These are phyloP conservation scores for Dipodascopsis uninucleata DNA, from an alignment of 805 yeast species.

Conservation along the genomic window DNA sequence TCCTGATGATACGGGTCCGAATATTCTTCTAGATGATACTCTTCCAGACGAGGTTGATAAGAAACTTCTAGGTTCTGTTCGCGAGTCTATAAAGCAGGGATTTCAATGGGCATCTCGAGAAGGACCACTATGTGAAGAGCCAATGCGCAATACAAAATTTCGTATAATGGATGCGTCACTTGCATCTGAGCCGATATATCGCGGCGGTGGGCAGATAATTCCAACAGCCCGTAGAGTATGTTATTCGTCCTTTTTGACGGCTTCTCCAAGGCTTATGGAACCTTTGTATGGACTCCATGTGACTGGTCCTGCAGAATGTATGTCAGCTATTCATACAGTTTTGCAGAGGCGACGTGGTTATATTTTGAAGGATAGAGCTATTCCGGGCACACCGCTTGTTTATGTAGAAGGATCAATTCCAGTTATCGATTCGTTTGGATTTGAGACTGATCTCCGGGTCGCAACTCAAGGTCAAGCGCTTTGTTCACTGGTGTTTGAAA, in stretches of 20 bases:
- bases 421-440: conserved; percentile 83
- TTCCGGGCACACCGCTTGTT: conserved; percentile 70
- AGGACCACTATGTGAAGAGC: conserved; percentile 92
- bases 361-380: conserved; percentile 46
- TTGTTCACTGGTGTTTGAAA: conserved; percentile 60
- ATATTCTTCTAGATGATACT: conserved; percentile 65
- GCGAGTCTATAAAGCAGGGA: conserved; percentile 64
- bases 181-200: conserved; percentile 46
- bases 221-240: conserved; percentile 84
- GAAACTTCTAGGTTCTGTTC: conserved; percentile 42
- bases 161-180: conserved; percentile 60
- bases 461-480: conserved; percentile 75
- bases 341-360: conserved; percentile 70
- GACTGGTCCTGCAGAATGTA: conserved; percentile 50
- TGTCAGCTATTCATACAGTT: conserved; percentile 47
- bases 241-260: conserved; percentile 71
- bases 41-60: conserved; percentile 67
- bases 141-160: conserved; percentile 65
- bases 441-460: conserved; percentile 79
- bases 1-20: conserved; percentile 53
- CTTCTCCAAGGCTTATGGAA: conserved; percentile 75
- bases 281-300: conserved; percentile 67
- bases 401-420: conserved; percentile 67
- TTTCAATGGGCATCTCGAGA: conserved; percentile 78
- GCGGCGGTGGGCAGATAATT: conserved; percentile 66